Evolutionary conservation across 495 filamentous ascomycete genomes (phyloP), one percentile per base, ranked within the genome.

Genomic region (Aspergillus baeticus): DNA sequence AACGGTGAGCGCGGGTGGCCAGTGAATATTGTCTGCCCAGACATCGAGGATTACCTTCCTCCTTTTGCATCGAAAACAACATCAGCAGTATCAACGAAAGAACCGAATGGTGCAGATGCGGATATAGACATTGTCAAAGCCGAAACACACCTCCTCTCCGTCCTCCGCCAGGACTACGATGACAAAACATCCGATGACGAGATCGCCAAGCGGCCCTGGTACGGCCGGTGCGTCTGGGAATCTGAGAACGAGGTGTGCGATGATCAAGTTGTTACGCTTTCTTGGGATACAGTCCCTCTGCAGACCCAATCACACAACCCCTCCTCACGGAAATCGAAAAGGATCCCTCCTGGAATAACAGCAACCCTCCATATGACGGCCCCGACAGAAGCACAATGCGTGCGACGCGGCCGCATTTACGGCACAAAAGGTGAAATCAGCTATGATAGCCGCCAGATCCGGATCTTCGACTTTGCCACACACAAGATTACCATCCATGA

Each of bases 291-390:
- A 0, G 1, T 41, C 37, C 35, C 29, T 33, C 22, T 26, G 17
- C 20, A 38, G 5, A 37, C 18, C 18, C 14, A 38, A 20, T 13
- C 38, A n/a, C n/a, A n/a, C 17, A 41, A 18, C n/a, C 38, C 38
- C 10, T 14, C 36, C n/a, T 22, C 41, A 3, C 41, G n/a, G 17
- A 41, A 29, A 54, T 14, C 15, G 43, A 18, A 22, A 50, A 43
- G 85, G 37, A 42, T 21, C 8, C 21, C 45, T 74, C 18, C 45
- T 5, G 82, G 89, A 11, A 98, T 97, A 70, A 91, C 85, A 14
- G 94, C 95, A 0, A 83, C 82, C 6, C 88, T 98, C 69, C 93
- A 96, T 67, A 97, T 98, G 94, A 86, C 92, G 20, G 92, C 92
- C 5, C 87, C 89, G 42, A 96, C 93, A 0, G 86, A 94, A 69